These are phyloP conservation scores for Nigrospora sphaerica DNA, from an alignment of 2,329 filamentous ascomycete species.

Conservation along the genomic window DNA sequence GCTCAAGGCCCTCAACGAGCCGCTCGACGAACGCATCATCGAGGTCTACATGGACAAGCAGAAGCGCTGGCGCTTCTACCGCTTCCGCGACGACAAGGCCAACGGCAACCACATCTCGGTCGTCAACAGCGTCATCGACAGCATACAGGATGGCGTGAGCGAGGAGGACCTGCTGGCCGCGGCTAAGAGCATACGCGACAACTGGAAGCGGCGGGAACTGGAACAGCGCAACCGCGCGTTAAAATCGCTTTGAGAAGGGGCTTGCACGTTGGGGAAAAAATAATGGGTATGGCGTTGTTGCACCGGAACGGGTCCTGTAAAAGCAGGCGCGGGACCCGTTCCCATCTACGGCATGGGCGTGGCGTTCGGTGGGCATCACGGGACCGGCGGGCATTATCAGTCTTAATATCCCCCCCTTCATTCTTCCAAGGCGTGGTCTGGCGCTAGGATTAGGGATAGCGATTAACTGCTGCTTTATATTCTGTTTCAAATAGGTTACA, in stretches of 20 bases:
- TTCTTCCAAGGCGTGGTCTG: too few relatives aligned
- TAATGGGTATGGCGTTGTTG: too few relatives aligned
- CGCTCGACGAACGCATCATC: conserved; percentile 80
- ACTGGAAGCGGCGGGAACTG: conserved; percentile 63
- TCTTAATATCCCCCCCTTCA: too few relatives aligned
- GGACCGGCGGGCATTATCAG: too few relatives aligned
- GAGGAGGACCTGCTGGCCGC: conserved; percentile 70
- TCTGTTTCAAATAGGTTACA: too few relatives aligned
- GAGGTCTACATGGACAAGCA: conserved; percentile 79
- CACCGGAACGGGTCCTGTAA: too few relatives aligned
- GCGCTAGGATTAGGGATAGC: too few relatives aligned
- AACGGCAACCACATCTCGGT: conserved; percentile 85
- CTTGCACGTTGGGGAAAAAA: too few relatives aligned
- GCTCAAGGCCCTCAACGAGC: conserved; percentile 65
- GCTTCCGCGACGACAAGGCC: conserved; percentile 87
- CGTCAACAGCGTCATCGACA: conserved; percentile 80
- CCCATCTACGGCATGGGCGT: too few relatives aligned
- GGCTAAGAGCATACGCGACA: conserved; percentile 65
- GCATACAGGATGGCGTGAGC: conserved; percentile 78
- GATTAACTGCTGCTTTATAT: too few relatives aligned
- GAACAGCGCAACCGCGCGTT: neutral
- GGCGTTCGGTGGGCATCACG: too few relatives aligned
- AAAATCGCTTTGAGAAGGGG: neutral
- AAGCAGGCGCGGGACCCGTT: too few relatives aligned
- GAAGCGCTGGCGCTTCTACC: conserved; percentile 75